phyloP scores from a whole-genome alignment of 495 filamentous ascomycete genomes.

The Neurospora sp. region DNA sequence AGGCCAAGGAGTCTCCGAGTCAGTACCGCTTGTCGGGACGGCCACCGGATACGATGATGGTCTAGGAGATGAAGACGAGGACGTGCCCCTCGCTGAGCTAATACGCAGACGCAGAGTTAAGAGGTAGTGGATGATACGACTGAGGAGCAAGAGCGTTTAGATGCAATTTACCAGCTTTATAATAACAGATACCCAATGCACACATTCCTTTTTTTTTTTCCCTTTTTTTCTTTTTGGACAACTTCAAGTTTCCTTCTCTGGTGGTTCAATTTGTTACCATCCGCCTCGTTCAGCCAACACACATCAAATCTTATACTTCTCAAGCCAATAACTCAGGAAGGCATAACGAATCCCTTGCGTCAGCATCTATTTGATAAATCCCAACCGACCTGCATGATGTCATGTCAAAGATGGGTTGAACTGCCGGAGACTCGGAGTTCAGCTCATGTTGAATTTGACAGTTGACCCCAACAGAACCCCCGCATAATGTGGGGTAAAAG shows the following conservation, averaged over 20 bases:
- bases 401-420: neutral
- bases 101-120: constrained; percentile 40
- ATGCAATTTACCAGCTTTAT: neutral
- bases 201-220: neutral
- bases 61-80: constrained; percentile 43
- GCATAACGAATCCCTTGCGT: neutral
- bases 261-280: fast-evolving
- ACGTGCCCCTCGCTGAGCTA: constrained; percentile 66
- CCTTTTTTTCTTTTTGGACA: neutral
- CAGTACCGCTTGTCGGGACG: neutral
- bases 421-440: neutral
- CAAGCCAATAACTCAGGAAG: too few relatives aligned
- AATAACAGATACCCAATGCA: neutral
- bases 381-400: neutral
- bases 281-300: too few relatives aligned
- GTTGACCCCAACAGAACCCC: neutral
- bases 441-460: neutral
- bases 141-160: constrained; percentile 1
- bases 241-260: neutral
- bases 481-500: neutral
- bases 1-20: neutral
- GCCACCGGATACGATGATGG: neutral
- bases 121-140: constrained; percentile 14
- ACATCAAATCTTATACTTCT: too few relatives aligned
- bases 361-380: neutral